Conservation (phyloP, 805 yeast genomes). For the Cyberlindnera bimundalis region DNA sequence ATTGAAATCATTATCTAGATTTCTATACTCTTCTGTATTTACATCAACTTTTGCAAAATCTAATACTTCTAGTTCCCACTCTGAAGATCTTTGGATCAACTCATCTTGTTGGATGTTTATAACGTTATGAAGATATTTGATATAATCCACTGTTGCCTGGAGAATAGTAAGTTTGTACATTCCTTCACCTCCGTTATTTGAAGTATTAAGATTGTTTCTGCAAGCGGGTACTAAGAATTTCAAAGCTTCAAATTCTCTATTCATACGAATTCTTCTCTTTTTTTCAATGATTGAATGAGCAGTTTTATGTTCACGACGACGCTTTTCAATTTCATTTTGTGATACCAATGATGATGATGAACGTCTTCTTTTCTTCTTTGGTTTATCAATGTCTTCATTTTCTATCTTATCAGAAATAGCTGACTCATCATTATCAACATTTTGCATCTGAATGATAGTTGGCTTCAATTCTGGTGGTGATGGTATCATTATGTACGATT, state of each 20-base stretch:
- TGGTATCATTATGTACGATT: slow-evolving; percentile 29
- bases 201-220: slow-evolving; percentile 35
- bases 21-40: slow-evolving; percentile 55
- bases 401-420: slow-evolving; percentile 7
- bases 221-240: slow-evolving; percentile 79
- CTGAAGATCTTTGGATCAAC: slow-evolving; percentile 28
- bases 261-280: slow-evolving; percentile 72
- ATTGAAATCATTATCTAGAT: slow-evolving; percentile 53
- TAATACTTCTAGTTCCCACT: slow-evolving; percentile 23
- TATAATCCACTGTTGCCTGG: slow-evolving; percentile 81
- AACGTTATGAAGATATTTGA: slow-evolving; percentile 62
- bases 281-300: slow-evolving; percentile 80
- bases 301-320: slow-evolving; percentile 46
- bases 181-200: slow-evolving; percentile 42
- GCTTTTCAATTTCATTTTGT: slow-evolving; percentile 34
- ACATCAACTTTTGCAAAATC: slow-evolving; percentile 53
- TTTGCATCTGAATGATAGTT: slow-evolving; percentile 42
- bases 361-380: slow-evolving; percentile 26
- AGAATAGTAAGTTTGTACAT: slow-evolving; percentile 80
- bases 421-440: slow-evolving; percentile 10
- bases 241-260: slow-evolving; percentile 78
- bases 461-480: slow-evolving; percentile 47
- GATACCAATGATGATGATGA: slow-evolving; percentile 25
- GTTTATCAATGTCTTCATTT: slow-evolving; percentile 5
- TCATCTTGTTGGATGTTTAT: slow-evolving; percentile 49